These are phyloP conservation scores for Apiotrichum veenhuisii DNA, from an alignment of 1,284 basidiomycete genomes.

Conservation along the genomic window DNA sequence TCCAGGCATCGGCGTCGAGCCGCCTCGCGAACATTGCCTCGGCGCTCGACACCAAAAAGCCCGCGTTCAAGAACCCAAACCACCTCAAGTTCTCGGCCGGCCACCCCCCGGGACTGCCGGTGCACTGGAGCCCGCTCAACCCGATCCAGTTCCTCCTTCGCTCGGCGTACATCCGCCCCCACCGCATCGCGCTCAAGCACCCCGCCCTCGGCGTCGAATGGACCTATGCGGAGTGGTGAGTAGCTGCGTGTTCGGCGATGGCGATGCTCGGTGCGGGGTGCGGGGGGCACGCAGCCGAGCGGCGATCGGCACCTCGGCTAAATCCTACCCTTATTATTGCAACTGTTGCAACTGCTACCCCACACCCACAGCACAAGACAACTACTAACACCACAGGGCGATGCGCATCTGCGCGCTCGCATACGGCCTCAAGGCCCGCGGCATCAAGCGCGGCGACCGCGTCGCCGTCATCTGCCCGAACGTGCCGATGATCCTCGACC, in stretches of 20 bases:
- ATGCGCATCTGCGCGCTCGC: conserved; percentile 53
- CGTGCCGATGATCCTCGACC: conserved; percentile 20
- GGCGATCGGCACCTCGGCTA: not conserved
- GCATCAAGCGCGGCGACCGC: conserved; percentile 70
- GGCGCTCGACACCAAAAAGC: conserved; percentile 2
- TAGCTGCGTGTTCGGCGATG: not conserved
- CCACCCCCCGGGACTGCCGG: conserved; percentile 8
- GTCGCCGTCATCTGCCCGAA: conserved; percentile 57
- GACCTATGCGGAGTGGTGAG: conserved; percentile 23
- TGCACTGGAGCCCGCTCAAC: conserved; percentile 18
- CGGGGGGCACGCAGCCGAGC: not conserved
- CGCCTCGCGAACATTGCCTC: conserved; percentile 13
- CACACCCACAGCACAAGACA: not conserved
- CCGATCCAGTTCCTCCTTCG: conserved; percentile 20
- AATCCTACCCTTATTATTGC: not conserved
- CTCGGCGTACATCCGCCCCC: conserved; percentile 17
- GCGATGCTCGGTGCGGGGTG: not conserved
- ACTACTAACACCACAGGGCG: conserved; percentile 5
- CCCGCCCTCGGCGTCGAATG: conserved; percentile 18
- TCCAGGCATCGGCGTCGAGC: conserved; percentile 10
- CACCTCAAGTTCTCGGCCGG: conserved; percentile 13
- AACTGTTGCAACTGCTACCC: not conserved
- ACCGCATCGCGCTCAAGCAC: conserved; percentile 18
- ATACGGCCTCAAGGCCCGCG: conserved; percentile 64
- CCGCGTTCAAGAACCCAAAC: conserved; percentile 17